Conservation (phyloP, 129 eudicot genomes). For the Solidago caesia region DNA sequence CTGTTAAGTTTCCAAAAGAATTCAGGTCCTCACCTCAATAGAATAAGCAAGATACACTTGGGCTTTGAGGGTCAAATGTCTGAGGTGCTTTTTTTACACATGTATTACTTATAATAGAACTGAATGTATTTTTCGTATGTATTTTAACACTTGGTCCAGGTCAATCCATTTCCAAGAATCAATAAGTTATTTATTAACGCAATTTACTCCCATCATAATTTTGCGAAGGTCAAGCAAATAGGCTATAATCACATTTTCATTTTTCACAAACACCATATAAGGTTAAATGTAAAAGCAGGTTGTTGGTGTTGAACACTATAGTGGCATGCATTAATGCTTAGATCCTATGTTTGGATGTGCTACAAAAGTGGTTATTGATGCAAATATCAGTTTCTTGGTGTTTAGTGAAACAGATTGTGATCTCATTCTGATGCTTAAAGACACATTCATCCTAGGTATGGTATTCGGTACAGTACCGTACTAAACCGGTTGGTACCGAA, state of each 20-base stretch:
- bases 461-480: too few relatives aligned
- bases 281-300: background rate
- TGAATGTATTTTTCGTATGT: background rate
- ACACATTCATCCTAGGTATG: background rate
- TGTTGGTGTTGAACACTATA: background rate
- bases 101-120: background rate
- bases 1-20: constrained; percentile 35
- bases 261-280: background rate
- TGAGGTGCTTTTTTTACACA: too few relatives aligned
- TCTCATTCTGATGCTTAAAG: constrained; percentile 11
- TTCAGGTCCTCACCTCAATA: background rate
- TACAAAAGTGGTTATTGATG: background rate
- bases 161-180: too few relatives aligned
- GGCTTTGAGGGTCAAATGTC: background rate
- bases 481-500: too few relatives aligned
- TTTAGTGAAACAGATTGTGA: background rate
- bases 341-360: too few relatives aligned
- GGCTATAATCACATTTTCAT: constrained; percentile 9
- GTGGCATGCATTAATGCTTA: background rate
- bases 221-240: background rate
- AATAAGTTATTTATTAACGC: too few relatives aligned
- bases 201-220: background rate
- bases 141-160: too few relatives aligned
- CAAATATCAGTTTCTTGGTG: background rate
- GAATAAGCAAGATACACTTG: background rate